These are phyloP conservation scores for Phlyctochytrium planicorne DNA, from an alignment of 192 early-diverging fungal species.

Conservation along the genomic window DNA sequence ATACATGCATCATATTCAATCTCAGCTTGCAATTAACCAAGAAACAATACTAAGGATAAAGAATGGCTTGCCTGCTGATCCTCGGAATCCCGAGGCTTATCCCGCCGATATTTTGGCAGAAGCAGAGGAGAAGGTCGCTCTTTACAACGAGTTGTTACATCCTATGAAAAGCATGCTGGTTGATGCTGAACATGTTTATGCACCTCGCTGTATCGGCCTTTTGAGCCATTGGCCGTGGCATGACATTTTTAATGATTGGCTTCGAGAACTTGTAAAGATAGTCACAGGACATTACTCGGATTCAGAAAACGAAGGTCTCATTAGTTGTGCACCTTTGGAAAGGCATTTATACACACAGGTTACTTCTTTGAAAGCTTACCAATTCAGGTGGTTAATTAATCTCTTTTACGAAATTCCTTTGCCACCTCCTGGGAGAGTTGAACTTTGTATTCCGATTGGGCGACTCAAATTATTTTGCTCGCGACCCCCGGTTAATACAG, in stretches of 20 bases:
- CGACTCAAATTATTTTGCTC: slow-evolving; percentile 60
- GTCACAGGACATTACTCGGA: slow-evolving; percentile 52
- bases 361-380: slow-evolving; percentile 8
- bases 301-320: slow-evolving; percentile 19
- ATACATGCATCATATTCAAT: slow-evolving; percentile 47
- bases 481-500: slow-evolving; percentile 73
- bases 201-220: slow-evolving; percentile 67
- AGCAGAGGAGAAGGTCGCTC: slow-evolving; percentile 65
- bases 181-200: slow-evolving; percentile 62
- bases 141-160: slow-evolving; percentile 64
- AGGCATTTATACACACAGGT: slow-evolving; percentile 41
- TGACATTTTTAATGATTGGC: slow-evolving; percentile 75
- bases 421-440: slow-evolving; percentile 78
- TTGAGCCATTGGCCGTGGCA: slow-evolving; percentile 72
- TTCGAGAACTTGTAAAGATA: slow-evolving; percentile 58
- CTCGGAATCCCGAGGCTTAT: neutral
- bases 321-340: slow-evolving; percentile 46
- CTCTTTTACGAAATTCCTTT: slow-evolving; percentile 70
- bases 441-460: slow-evolving; percentile 69
- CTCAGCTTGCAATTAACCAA: slow-evolving; percentile 44
- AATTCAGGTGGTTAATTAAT: slow-evolving; percentile 61
- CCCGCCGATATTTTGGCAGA: slow-evolving; percentile 35
- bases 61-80: slow-evolving; percentile 12
- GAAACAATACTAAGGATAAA: slow-evolving; percentile 38
- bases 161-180: slow-evolving; percentile 56